Evolutionary conservation across 164 flowering plant genomes (phyloP).

Genomic region (Liriodendron chinense): DNA sequence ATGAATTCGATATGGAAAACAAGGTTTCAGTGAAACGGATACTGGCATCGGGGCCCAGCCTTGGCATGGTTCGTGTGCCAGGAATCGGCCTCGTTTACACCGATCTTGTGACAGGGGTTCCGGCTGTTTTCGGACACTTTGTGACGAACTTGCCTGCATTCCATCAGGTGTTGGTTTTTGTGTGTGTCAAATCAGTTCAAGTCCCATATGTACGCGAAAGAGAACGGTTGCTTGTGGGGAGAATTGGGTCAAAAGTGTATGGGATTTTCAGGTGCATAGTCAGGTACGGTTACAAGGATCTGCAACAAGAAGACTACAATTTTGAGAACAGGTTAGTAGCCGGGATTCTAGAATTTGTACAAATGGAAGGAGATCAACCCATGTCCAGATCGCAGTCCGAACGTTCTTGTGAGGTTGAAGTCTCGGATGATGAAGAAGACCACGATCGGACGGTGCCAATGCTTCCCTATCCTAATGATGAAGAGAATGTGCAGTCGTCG

Average conservation of each 20-base stretch:
- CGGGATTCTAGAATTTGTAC: slow-evolving; percentile 38
- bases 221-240: slow-evolving; percentile 44
- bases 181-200: slow-evolving; percentile 57
- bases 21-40: slow-evolving; percentile 63
- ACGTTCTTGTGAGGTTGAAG: slow-evolving; percentile 8
- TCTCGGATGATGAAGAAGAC: slow-evolving; percentile 20
- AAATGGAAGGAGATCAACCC: slow-evolving; percentile 36
- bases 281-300: slow-evolving; percentile 67
- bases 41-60: slow-evolving; percentile 52
- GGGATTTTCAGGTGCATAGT: slow-evolving; percentile 65
- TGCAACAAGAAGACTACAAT: slow-evolving; percentile 25
- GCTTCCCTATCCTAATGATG: slow-evolving; percentile 12
- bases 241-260: slow-evolving; percentile 60
- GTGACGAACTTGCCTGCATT: slow-evolving; percentile 73
- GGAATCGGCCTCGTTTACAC: slow-evolving; percentile 66
- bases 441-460: slow-evolving; percentile 10
- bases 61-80: slow-evolving; percentile 69
- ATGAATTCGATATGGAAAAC: slow-evolving; percentile 58
- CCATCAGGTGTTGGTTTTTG: slow-evolving; percentile 63
- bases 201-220: slow-evolving; percentile 46
- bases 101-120: slow-evolving; percentile 55
- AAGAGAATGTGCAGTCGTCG: slow-evolving; percentile 20
- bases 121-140: slow-evolving; percentile 63
- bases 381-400: slow-evolving; percentile 3
- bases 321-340: slow-evolving; percentile 42